These are phyloP conservation scores for Epichloe gansuensis DNA, from an alignment of 2,329 filamentous ascomycete species.

Conservation along the genomic window DNA sequence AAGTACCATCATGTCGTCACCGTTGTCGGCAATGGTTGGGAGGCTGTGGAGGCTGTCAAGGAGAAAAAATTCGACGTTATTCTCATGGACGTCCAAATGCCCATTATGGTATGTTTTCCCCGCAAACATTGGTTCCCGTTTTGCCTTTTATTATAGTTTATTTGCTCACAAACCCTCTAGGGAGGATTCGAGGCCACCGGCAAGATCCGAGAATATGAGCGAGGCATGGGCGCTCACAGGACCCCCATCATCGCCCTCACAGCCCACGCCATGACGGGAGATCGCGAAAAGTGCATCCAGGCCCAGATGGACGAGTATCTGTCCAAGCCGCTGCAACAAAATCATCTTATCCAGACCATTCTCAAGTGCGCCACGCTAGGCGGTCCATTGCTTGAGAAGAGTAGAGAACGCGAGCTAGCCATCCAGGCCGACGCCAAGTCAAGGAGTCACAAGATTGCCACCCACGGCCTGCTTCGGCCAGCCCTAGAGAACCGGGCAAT, in stretches of 20 bases:
- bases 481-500: conserved; percentile 46
- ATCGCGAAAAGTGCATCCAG: conserved; percentile 94
- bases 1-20: conserved; percentile 91
- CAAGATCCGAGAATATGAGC: conserved; percentile 93
- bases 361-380: conserved; percentile 91
- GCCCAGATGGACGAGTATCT: conserved; percentile 99
- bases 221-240: conserved; percentile 62
- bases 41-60: conserved; percentile 87
- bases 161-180: conserved; percentile 33
- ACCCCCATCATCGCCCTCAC: conserved; percentile 96
- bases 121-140: neutral
- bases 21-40: conserved; percentile 87
- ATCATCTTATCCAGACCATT: conserved; percentile 94
- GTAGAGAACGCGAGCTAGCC: conserved; percentile 46
- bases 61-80: conserved; percentile 93
- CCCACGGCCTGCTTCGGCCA: conserved; percentile 25
- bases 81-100: conserved; percentile 99
- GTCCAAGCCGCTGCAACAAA: conserved; percentile 91
- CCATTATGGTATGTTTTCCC: conserved; percentile 61
- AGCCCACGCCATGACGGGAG: conserved; percentile 96
- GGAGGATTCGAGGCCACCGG: conserved; percentile 94
- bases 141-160: neutral
- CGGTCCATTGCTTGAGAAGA: conserved; percentile 67
- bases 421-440: conserved; percentile 37
- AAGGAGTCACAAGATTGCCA: conserved; percentile 25